Conservation (phyloP, 169 alveolate species). For the Cryptosporidium felis region DNA sequence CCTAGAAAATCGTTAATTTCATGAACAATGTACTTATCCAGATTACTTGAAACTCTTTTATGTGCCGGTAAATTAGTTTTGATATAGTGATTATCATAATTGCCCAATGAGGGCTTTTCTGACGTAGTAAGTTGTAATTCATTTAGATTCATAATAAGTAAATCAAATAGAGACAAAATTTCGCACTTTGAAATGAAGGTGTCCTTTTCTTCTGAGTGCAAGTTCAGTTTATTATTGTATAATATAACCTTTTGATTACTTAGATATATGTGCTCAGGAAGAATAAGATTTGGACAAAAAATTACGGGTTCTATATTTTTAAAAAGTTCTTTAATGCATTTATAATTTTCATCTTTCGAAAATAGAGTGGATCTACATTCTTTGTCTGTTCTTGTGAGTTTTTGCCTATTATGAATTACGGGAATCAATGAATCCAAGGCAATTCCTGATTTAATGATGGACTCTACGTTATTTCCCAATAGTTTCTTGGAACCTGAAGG, state of each 20-base stretch:
- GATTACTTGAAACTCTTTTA: neutral
- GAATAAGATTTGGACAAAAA: too few relatives aligned
- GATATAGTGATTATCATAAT: neutral
- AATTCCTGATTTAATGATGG: neutral
- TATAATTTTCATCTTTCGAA: too few relatives aligned
- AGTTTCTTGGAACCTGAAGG: neutral
- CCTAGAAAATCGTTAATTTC: conserved; percentile 1
- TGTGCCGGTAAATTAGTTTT: neutral
- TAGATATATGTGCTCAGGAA: too few relatives aligned
- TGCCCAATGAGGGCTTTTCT: neutral
- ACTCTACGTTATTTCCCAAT: neutral
- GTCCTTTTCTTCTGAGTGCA: too few relatives aligned
- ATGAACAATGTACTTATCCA: conserved; percentile 1
- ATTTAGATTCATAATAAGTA: neutral
- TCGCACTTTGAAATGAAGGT: too few relatives aligned
- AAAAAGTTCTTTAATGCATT: too few relatives aligned
- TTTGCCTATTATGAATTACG: too few relatives aligned
- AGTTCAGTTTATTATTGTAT: too few relatives aligned
- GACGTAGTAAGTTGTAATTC: neutral
- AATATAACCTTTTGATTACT: too few relatives aligned
- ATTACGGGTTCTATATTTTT: too few relatives aligned
- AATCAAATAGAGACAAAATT: neutral
- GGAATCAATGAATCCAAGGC: neutral
- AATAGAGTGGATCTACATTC: too few relatives aligned
- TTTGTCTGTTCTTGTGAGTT: too few relatives aligned